Percentiles rank a stretch among this genome's conserved stretches.
Evolutionary conservation across 495 filamentous ascomycete genomes (phyloP).

Genomic region (Aspergillus leporis): DNA sequence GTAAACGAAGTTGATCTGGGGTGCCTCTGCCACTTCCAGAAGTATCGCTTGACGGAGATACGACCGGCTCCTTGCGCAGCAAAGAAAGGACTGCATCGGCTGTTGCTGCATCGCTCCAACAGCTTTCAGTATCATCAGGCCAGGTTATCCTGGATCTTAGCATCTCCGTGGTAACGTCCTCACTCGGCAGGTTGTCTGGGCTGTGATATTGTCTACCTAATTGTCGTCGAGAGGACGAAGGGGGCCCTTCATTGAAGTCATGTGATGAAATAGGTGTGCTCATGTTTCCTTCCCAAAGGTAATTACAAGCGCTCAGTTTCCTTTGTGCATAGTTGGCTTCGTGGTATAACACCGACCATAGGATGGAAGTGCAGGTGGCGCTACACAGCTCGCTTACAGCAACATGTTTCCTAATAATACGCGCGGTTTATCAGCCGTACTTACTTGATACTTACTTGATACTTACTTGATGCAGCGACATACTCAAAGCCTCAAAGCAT

Average conservation of each 20-base stretch:
- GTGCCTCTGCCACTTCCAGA: background rate
- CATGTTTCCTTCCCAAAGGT: background rate
- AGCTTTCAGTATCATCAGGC: background rate
- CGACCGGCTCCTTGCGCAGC: slow-evolving; percentile 17
- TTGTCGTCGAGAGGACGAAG: background rate
- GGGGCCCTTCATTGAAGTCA: background rate
- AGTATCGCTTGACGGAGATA: background rate
- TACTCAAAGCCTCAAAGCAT: background rate
- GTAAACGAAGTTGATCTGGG: background rate
- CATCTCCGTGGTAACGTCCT: background rate
- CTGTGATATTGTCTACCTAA: background rate
- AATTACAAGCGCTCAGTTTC: background rate
- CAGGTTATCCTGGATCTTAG: background rate
- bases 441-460: background rate
- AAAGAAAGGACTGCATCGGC: slow-evolving; percentile 19
- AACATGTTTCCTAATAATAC: background rate
- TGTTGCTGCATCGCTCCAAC: slow-evolving; percentile 20
- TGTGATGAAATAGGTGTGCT: background rate
- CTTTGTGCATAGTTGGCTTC: background rate
- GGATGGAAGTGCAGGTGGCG: background rate
- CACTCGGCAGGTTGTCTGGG: background rate
- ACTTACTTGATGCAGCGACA: background rate
- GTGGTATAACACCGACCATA: background rate
- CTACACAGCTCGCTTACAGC: background rate
- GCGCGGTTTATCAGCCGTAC: background rate